Base-by-base conservation (phyloP, 768 basidiomycete species). In the Tricholoma furcatifolium region DNA sequence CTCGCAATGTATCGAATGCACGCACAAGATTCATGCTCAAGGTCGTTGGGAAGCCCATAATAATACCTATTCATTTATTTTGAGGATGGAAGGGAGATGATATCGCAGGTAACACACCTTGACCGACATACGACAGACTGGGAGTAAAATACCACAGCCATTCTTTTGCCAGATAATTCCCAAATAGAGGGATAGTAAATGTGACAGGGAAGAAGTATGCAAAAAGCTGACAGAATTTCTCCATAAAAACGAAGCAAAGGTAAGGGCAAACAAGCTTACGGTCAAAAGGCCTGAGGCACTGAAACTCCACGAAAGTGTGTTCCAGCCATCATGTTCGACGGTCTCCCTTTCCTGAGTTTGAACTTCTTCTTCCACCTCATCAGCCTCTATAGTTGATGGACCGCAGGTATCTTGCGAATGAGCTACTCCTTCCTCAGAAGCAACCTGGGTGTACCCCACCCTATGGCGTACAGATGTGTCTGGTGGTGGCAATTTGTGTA, bases 131-230 rank as follows among this genome's bases (percentile, higher is more conserved):
- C 0, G 90, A 91, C 20, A 96, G 71, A 67, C 89, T 92, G 1
- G 93, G 95, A 0, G 92, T 89, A 63, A 97, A 95, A 36, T 84
- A 88, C 93, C 94, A 98, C 11, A 94, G 68, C 93, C 94, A 98
- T 58, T 90, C 77, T 36, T 78, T 79, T 3, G 96, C 96, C 2
- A 97, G 77, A 63, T 90, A 83, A 35, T 73, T 78, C 6, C 93
- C 93, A 59, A 97, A 92, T 0, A 95, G 55, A 2, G 95, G 95
- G 24, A 98, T 80, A 1, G 91, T 80, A 64, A 93, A 96, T 24
- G 93, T 65, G 18, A 93, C 81, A 0, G 95, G 95, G 64, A 95
- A 92, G 66, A 96, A 91, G 62, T 94, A 93, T 23, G 92, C 88
- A 27, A 82, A 67, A 4, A 98, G 76, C 94, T 97, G 59, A 15